phyloP scores from a whole-genome alignment of 768 basidiomycete species.

The Imleria badia region DNA sequence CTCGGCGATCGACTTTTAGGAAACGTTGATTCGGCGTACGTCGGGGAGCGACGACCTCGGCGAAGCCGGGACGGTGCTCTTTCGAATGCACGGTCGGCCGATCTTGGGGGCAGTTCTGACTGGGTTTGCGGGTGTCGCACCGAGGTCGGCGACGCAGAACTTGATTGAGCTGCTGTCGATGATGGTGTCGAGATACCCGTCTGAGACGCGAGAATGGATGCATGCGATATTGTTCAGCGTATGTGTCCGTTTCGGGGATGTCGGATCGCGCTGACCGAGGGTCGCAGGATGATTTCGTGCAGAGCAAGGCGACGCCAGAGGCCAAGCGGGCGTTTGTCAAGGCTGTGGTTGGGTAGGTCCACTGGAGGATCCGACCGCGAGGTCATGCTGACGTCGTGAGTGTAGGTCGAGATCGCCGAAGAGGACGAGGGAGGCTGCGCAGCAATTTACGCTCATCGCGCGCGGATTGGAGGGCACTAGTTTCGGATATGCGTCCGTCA shows the following conservation, averaged over 20 bases:
- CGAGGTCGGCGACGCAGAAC: slow-evolving; percentile 79
- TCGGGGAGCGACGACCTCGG: slow-evolving; percentile 61
- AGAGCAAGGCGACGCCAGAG: slow-evolving; percentile 67
- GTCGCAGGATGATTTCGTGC: slow-evolving; percentile 67
- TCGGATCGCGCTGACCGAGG: background rate
- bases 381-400: slow-evolving; percentile 2
- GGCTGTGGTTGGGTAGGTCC: slow-evolving; percentile 60
- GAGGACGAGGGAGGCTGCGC: slow-evolving; percentile 76
- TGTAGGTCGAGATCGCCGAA: slow-evolving; percentile 68
- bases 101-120: slow-evolving; percentile 73
- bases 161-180: slow-evolving; percentile 78
- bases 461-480: slow-evolving; percentile 81
- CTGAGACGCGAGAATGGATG: slow-evolving; percentile 68
- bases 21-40: slow-evolving; percentile 62
- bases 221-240: slow-evolving; percentile 68
- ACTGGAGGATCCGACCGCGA: background rate
- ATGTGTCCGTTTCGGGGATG: slow-evolving; percentile 15
- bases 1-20: slow-evolving; percentile 36
- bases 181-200: slow-evolving; percentile 56
- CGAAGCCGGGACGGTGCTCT: slow-evolving; percentile 50
- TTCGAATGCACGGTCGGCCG: slow-evolving; percentile 54
- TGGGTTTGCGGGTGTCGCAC: slow-evolving; percentile 84
- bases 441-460: slow-evolving; percentile 84
- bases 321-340: slow-evolving; percentile 80
- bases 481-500: slow-evolving; percentile 78